Conservation (phyloP, 2,329 filamentous ascomycete species). For the Teratosphaeria destructans region DNA sequence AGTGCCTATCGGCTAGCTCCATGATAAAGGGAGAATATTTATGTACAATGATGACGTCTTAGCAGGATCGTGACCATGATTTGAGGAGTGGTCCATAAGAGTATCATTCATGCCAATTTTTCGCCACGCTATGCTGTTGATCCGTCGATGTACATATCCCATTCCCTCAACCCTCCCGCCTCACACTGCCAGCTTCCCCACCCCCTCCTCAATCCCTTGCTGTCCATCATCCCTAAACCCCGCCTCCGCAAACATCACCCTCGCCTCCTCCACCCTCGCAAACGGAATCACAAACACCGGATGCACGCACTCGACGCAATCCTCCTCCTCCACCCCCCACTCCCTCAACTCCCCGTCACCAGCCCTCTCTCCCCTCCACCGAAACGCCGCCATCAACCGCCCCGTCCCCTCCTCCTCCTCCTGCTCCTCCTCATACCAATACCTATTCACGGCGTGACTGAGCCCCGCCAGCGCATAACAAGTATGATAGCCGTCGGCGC, state of each 20-base stretch:
- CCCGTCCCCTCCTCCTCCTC: slow-evolving; percentile 10
- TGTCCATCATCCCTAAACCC: neutral
- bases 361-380: slow-evolving; percentile 35
- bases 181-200: too few species aligned
- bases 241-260: slow-evolving; percentile 13
- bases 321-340: slow-evolving; percentile 56
- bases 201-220: neutral
- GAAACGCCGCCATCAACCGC: slow-evolving; percentile 31
- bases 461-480: slow-evolving; percentile 84
- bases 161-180: neutral
- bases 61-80: neutral
- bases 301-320: slow-evolving; percentile 62
- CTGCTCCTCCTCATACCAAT: slow-evolving; percentile 31
- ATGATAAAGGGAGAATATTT: neutral
- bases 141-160: neutral
- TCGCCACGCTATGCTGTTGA: neutral
- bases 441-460: slow-evolving; percentile 65
- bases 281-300: slow-evolving; percentile 79
- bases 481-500: slow-evolving; percentile 81
- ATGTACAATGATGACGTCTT: neutral
- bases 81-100: neutral
- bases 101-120: neutral
- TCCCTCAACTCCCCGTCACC: slow-evolving; percentile 41
- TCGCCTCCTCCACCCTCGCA: slow-evolving; percentile 46
- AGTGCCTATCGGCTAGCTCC: neutral